Evolutionary conservation across 768 basidiomycete genomes (phyloP).

Genomic region (Collybia sordida): DNA sequence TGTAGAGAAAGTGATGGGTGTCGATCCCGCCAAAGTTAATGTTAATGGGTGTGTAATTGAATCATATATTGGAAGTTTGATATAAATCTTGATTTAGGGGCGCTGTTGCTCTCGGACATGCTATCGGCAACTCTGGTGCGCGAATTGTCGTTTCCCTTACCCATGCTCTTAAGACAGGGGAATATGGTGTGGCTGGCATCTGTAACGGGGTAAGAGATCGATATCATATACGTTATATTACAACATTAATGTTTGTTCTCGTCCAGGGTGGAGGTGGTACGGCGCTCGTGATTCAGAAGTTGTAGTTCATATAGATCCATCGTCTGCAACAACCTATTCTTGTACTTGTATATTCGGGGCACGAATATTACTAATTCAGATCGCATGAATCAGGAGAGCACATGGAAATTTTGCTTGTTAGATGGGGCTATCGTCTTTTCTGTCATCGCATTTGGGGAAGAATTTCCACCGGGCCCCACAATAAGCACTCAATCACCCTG

Average conservation of each 20-base stretch:
- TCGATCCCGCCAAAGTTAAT: slow-evolving; percentile 90
- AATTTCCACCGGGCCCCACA: no score
- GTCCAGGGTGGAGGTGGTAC: slow-evolving; percentile 88
- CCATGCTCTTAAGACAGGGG: slow-evolving; percentile 86
- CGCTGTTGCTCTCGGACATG: slow-evolving; percentile 94
- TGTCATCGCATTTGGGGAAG: no score
- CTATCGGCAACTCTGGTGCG: slow-evolving; percentile 94
- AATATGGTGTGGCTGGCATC: slow-evolving; percentile 95
- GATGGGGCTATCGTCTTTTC: no score
- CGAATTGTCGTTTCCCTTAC: slow-evolving; percentile 92
- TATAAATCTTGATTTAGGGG: slow-evolving; percentile 55
- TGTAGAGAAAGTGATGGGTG: slow-evolving; percentile 81
- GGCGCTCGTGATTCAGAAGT: slow-evolving; percentile 83
- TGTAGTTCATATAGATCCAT: slow-evolving; percentile 45
- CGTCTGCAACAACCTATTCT: neutral
- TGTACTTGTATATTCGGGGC: neutral
- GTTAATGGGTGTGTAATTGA: slow-evolving; percentile 66
- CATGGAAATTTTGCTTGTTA: no score
- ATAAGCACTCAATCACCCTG: no score
- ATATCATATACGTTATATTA: neutral
- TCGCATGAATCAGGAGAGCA: no score
- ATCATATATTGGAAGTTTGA: slow-evolving; percentile 7
- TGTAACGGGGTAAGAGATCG: slow-evolving; percentile 85
- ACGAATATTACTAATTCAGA: no score
- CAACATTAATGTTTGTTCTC: slow-evolving; percentile 15